phyloP scores from a whole-genome alignment of 2,329 filamentous ascomycete species.

The Aspergillus hiratsukae region DNA sequence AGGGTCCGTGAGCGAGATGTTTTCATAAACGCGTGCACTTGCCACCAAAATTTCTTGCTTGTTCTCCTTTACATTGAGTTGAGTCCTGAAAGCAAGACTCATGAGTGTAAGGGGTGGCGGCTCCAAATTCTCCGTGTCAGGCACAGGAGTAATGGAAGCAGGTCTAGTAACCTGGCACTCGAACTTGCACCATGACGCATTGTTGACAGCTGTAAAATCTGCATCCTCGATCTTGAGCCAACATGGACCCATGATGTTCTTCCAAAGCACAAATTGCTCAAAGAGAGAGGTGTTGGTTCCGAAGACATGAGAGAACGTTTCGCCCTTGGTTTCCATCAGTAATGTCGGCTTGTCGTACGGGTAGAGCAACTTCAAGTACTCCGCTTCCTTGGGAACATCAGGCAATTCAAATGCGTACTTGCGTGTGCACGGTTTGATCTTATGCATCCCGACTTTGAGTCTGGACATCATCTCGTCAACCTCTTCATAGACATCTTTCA shows the following conservation, averaged over 20 bases:
- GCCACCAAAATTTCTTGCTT: conserved; percentile 94
- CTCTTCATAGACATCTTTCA: conserved; percentile 86
- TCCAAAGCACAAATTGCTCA: conserved; percentile 97
- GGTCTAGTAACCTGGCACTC: conserved; percentile 80
- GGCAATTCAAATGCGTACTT: conserved; percentile 96
- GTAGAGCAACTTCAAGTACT: conserved; percentile 95
- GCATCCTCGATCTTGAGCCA: conserved; percentile 89
- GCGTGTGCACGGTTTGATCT: conserved; percentile 82
- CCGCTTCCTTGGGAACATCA: conserved; percentile 77
- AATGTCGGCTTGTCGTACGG: conserved; percentile 80
- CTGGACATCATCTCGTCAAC: conserved; percentile 84
- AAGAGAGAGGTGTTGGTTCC: conserved; percentile 91
- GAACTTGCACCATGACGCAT: conserved; percentile 94
- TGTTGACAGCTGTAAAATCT: conserved; percentile 78
- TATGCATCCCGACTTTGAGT: conserved; percentile 81
- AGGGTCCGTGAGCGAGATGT: conserved; percentile 79
- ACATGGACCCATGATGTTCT: conserved; percentile 97
- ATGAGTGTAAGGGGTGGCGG: conserved; percentile 89
- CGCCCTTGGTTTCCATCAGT: conserved; percentile 65
- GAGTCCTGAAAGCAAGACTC: conserved; percentile 84
- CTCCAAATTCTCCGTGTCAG: conserved; percentile 75
- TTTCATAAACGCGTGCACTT: conserved; percentile 88
- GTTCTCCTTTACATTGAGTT: conserved; percentile 85
- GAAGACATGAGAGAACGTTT: conserved; percentile 92
- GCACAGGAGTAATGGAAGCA: conserved; percentile 65